These are phyloP conservation scores for Microthyrium microscopicum DNA, from an alignment of 2,329 filamentous ascomycete genomes.

Conservation along the genomic window DNA sequence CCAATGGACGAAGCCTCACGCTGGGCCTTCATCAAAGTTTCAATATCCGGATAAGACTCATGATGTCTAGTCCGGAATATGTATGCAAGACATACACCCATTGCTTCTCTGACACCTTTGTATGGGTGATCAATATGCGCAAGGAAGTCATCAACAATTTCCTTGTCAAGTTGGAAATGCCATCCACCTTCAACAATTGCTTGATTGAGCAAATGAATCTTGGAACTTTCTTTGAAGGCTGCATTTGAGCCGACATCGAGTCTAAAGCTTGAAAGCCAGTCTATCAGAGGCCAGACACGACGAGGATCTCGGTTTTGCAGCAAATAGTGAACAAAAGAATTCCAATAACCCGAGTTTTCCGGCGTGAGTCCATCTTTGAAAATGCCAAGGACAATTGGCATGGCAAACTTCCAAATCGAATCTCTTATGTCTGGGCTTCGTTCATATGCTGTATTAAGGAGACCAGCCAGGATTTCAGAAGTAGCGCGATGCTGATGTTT, in stretches of 20 bases:
- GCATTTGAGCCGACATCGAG: conserved; percentile 91
- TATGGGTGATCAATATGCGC: conserved; percentile 91
- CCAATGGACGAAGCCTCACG: conserved; percentile 68
- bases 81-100: conserved; percentile 73
- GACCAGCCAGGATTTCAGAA: conserved; percentile 75
- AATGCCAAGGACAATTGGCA: conserved; percentile 71
- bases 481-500: conserved; percentile 96
- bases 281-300: conserved; percentile 69
- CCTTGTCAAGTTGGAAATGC: conserved; percentile 86
- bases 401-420: conserved; percentile 73
- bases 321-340: conserved; percentile 78
- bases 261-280: conserved; percentile 67
- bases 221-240: conserved; percentile 96
- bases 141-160: conserved; percentile 78
- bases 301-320: conserved; percentile 81
- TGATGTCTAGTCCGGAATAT: conserved; percentile 88
- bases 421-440: conserved; percentile 57
- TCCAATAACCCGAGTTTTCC: conserved; percentile 90
- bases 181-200: conserved; percentile 77
- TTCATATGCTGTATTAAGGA: conserved; percentile 68
- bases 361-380: conserved; percentile 87
- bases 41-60: conserved; percentile 75
- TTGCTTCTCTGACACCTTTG: conserved; percentile 89
- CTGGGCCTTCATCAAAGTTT: conserved; percentile 59
- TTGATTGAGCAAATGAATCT: conserved; percentile 81